Percentiles rank a stretch among this genome's conserved stretches.
phyloP scores from a whole-genome alignment of 2,329 filamentous ascomycete genomes.

The Penicillium sumatraense region DNA sequence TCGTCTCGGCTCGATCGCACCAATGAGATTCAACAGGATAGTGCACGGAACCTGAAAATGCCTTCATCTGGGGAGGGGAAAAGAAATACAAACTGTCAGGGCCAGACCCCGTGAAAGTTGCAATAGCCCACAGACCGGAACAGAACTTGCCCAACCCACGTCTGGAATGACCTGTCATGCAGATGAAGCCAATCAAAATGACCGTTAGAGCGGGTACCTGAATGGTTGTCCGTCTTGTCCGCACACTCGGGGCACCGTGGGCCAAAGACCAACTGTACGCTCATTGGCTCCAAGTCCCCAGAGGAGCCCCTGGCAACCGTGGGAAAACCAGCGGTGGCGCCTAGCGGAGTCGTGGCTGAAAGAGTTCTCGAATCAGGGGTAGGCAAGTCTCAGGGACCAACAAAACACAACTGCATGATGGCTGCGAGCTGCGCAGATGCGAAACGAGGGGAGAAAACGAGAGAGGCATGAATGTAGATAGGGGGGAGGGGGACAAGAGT shows the following conservation, averaged over 20 bases:
- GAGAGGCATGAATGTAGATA: neutral
- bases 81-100: neutral
- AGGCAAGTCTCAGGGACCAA: neutral
- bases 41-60: constrained; percentile 8
- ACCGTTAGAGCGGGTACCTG: constrained; percentile 26
- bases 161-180: constrained; percentile 28
- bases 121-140: constrained; percentile 8
- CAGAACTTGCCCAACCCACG: constrained; percentile 17
- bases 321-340: constrained; percentile 21
- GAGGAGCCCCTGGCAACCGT: constrained; percentile 23
- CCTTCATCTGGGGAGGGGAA: neutral
- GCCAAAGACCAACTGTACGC: constrained; percentile 8
- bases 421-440: neutral
- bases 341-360: constrained; percentile 16
- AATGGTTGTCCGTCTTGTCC: constrained; percentile 20
- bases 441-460: neutral
- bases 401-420: neutral
- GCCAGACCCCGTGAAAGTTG: constrained; percentile 7
- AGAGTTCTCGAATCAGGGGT: constrained; percentile 25
- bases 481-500: neutral
- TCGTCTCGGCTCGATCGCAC: constrained; percentile 14
- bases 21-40: constrained; percentile 10
- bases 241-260: constrained; percentile 15
- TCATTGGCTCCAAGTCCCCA: constrained; percentile 19
- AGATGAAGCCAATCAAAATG: constrained; percentile 20